Percentiles rank a stretch among this genome's conserved stretches.
Evolutionary conservation across 2,329 filamentous ascomycete species (phyloP).

Genomic region (Neurospora sp.): DNA sequence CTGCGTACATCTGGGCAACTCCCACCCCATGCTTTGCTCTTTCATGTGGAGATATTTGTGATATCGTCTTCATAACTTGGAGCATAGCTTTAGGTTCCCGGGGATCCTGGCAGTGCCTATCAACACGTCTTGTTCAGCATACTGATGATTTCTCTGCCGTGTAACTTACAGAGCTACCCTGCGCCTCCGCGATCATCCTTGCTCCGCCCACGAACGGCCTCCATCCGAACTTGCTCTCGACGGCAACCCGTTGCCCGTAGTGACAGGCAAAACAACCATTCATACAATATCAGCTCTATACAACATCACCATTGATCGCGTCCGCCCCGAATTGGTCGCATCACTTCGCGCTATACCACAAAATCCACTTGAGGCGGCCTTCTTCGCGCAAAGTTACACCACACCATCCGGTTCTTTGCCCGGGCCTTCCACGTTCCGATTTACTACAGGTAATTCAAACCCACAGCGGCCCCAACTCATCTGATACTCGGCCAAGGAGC

Average conservation of each 20-base stretch:
- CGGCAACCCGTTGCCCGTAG: not conserved
- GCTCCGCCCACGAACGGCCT: not conserved
- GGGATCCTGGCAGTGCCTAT: not conserved
- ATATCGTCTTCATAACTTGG: not conserved
- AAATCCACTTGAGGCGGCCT: not conserved
- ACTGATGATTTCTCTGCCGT: constrained; percentile 4
- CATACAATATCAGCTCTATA: not conserved
- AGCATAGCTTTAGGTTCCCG: not conserved
- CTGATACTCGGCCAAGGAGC: not conserved
- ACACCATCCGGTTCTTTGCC: not conserved
- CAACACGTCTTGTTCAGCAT: not conserved
- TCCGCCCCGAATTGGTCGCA: not conserved
- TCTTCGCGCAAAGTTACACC: not conserved
- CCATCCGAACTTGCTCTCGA: constrained; percentile 1
- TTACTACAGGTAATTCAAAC: not conserved
- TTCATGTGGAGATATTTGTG: not conserved
- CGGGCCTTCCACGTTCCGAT: not conserved
- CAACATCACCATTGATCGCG: not conserved
- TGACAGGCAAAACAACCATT: not conserved
- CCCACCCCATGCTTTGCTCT: not conserved
- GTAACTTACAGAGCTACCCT: not conserved
- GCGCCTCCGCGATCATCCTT: constrained; percentile 2
- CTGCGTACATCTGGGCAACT: not conserved
- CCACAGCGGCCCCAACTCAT: not conserved
- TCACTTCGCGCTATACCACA: not conserved